phyloP scores from a whole-genome alignment of 2,329 filamentous ascomycete genomes.

The Rachicladosporium sp. region DNA sequence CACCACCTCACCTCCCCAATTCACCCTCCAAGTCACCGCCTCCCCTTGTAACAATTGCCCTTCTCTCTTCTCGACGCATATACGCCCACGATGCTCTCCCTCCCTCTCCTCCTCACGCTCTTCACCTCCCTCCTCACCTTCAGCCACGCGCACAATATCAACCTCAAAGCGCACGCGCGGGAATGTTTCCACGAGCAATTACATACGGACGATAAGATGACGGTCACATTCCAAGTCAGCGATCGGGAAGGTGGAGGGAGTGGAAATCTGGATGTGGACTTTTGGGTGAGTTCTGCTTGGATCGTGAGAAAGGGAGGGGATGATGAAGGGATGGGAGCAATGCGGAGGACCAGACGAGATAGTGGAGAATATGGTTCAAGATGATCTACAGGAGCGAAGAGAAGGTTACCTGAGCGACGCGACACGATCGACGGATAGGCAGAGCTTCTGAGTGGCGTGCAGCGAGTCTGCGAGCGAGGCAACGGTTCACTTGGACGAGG shows the following conservation, averaged over 20 bases:
- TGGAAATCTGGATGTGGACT: conserved; percentile 92
- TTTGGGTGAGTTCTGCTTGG: conserved; percentile 59
- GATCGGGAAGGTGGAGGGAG: conserved; percentile 91
- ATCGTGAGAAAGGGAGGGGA: neutral
- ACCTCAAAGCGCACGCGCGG: conserved; percentile 79
- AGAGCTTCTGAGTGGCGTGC: neutral
- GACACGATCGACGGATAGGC: neutral
- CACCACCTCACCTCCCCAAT: no score
- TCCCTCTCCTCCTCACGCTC: conserved; percentile 5
- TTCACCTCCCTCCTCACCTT: conserved; percentile 37
- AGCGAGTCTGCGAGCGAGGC: no score
- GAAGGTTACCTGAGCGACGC: neutral
- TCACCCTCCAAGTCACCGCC: no score
- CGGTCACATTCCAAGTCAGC: conserved; percentile 94
- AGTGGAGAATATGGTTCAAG: neutral
- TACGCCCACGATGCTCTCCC: no score
- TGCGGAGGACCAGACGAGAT: neutral
- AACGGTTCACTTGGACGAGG: no score
- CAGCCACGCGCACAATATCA: conserved; percentile 81
- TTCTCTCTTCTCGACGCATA: no score
- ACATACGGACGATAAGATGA: conserved; percentile 94
- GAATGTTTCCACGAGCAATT: conserved; percentile 96
- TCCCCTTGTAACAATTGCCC: no score
- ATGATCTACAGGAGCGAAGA: neutral
- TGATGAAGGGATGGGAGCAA: neutral